A percentile compares a stretch with the other conserved stretches of the same genome.
Conservation (phyloP, 176 grass and related monocot species). For the Elymus sibiricus region DNA sequence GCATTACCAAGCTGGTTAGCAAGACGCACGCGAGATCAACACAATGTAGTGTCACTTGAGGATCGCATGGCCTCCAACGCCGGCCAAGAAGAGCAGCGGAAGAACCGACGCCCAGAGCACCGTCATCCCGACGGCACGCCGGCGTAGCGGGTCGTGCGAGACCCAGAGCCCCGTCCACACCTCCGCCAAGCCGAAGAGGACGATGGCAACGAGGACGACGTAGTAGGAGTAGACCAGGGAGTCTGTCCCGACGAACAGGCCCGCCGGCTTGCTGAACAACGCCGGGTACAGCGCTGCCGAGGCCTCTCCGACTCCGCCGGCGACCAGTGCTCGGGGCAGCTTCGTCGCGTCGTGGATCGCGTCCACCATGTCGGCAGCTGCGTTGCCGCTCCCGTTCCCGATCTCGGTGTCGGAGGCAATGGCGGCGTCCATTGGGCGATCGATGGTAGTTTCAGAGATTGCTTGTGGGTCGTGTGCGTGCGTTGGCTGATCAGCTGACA, state of each 20-base stretch:
- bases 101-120: conserved; percentile 25
- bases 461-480: neutral
- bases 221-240: neutral
- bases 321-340: conserved; percentile 2
- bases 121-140: neutral
- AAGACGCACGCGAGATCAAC: neutral
- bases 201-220: neutral
- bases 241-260: neutral
- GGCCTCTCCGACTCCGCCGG: conserved; percentile 13
- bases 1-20: neutral
- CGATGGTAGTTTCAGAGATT: neutral
- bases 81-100: neutral
- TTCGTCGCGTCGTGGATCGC: neutral
- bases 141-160: neutral
- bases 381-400: neutral
- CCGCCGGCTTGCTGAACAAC: conserved; percentile 11
- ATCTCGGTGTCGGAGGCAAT: neutral
- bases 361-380: neutral
- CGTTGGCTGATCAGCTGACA: neutral
- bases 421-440: neutral
- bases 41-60: neutral
- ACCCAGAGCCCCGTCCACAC: conserved; percentile 34
- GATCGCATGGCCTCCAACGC: neutral
- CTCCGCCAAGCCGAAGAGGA: neutral
- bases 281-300: conserved; percentile 9